Evolutionary conservation across 2,329 filamentous ascomycete species (phyloP), one percentile per base, ranked within the genome.

Genomic region (Periconia macrospinosa): DNA sequence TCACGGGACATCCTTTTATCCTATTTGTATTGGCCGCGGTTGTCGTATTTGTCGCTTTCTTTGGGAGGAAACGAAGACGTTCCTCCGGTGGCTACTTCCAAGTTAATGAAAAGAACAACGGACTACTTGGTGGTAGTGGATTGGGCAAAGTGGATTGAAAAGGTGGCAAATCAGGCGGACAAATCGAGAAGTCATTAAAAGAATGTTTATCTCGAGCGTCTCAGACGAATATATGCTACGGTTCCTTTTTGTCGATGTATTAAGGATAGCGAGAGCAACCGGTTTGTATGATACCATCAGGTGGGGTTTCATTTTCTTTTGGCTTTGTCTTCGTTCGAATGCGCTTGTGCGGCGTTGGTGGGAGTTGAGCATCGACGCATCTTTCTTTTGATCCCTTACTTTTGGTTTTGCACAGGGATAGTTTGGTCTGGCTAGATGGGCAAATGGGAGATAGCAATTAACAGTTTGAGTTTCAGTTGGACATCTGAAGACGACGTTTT

Each of bases 21-120:
- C 70, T 70, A 20, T 63, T 84, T 7, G 83, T 82, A 15, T 81
- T 86, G 57, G 74, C 87, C 18, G 72, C 85, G 17, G 85, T 82
- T 37, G 70, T 89, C 49, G 71, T 80, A 6, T 75, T 88, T 15
- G 81, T 79, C 30, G 69, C 75, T 23, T 75, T 80, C 2, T 40
- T 71, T 7, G 66, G 65, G 2, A 70, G 59, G 52, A 61, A 70
- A 30, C 72, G 69, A 51, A 65, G 70, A 52, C 56, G 72, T 50
- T 65, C 63, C 30, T 70, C 82, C 41, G 81, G 81, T 17, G 81
- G 82, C 2, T 83, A 84, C 68, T 89, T 89, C 72, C 80, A 82
- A 49, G 74, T 89, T 2, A 84, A 88, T 44, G 84, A 86, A 56
- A 90, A 89, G 77, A 86, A 89, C 59, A 86, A 87, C 1, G 86